phyloP scores from a whole-genome alignment of 106 monocot genomes.

The Acorus gramineus region DNA sequence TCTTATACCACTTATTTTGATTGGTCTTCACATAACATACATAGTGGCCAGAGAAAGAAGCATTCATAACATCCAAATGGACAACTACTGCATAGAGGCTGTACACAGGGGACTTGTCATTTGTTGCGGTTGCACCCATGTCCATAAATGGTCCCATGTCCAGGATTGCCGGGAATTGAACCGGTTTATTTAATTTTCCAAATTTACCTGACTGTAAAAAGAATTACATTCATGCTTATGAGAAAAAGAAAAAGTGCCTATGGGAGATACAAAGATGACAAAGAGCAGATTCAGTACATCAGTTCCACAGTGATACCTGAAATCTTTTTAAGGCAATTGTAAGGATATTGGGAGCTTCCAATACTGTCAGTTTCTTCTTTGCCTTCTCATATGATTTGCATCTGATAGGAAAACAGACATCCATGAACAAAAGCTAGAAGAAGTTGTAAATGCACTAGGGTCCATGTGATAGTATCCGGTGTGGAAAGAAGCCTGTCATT shows the following conservation, averaged over 20 bases:
- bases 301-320: conserved; percentile 31
- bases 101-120: conserved; percentile 64
- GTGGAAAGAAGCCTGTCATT: no score
- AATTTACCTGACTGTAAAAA: conserved; percentile 70
- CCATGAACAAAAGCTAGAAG: no score
- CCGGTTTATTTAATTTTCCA: conserved; percentile 77
- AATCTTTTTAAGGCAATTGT: conserved; percentile 70
- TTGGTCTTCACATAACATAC: conserved; percentile 73
- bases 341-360: conserved; percentile 63
- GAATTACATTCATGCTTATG: no score
- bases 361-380: conserved; percentile 48
- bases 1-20: conserved; percentile 67
- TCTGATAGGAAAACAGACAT: conserved; percentile 9
- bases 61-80: conserved; percentile 74
- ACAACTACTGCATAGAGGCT: conserved; percentile 86
- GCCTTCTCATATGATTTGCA: conserved; percentile 71
- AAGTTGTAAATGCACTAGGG: no score
- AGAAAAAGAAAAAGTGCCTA: no score
- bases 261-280: no score
- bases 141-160: conserved; percentile 61
- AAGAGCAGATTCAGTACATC: no score
- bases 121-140: conserved; percentile 9
- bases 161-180: conserved; percentile 62
- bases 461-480: no score
- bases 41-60: conserved; percentile 89